Evolutionary conservation across 148 eudicot genomes (phyloP).

Genomic region (Simmondsia chinensis): DNA sequence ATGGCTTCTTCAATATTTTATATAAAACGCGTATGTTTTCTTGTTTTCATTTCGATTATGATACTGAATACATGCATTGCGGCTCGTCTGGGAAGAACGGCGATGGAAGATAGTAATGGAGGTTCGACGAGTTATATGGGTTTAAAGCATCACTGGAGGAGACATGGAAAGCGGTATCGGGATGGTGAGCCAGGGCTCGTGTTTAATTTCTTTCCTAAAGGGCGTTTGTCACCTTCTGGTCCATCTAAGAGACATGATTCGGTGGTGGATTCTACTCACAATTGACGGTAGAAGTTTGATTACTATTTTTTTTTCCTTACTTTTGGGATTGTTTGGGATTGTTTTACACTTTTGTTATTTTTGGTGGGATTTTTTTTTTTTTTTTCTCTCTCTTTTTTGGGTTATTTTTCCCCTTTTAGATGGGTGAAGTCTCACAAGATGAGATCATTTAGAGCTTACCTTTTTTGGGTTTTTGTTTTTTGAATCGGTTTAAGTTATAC

Average conservation of each 20-base stretch:
- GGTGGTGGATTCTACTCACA: slow-evolving; percentile 11
- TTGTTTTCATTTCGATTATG: slow-evolving; percentile 2
- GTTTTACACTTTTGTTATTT: too few species aligned
- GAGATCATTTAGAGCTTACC: too few species aligned
- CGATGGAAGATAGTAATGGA: neutral
- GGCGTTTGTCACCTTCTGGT: slow-evolving; percentile 8
- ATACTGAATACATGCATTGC: slow-evolving; percentile 8
- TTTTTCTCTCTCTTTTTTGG: too few species aligned
- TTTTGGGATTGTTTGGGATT: too few species aligned
- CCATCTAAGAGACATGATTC: slow-evolving; percentile 23
- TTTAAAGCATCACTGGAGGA: slow-evolving; percentile 9
- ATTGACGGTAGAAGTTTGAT: neutral
- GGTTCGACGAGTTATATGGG: neutral
- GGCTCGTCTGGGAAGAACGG: neutral
- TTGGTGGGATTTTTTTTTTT: too few species aligned
- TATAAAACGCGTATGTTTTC: slow-evolving; percentile 5
- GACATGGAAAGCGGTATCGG: neutral
- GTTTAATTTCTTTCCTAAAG: slow-evolving; percentile 13
- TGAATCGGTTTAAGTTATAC: too few species aligned
- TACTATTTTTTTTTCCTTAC: too few species aligned
- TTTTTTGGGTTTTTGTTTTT: too few species aligned
- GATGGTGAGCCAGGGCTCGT: slow-evolving; percentile 4
- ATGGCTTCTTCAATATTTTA: slow-evolving; percentile 5
- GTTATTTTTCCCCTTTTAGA: too few species aligned
- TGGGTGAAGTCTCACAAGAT: too few species aligned